A percentile compares a stretch with the other conserved stretches of the same genome.
Conservation (phyloP, 1,139 yeast species). For the Candida sp. region DNA sequence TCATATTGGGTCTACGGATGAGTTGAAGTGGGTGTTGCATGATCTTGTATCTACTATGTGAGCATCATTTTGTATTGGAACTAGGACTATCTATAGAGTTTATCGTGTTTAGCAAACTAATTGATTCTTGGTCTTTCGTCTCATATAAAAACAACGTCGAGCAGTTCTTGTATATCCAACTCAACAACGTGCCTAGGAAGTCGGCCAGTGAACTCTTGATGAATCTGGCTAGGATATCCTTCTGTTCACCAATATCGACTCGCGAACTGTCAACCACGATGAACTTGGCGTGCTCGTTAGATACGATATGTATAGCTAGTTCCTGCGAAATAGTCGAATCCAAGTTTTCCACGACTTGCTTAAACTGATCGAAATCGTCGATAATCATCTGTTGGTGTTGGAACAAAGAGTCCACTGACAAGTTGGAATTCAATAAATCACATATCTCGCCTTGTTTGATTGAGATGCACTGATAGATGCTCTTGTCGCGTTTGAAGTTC, state of each 20-base stretch:
- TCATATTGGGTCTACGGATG: conserved; percentile 68
- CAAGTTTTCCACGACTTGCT: background rate
- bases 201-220: background rate
- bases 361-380: conserved; percentile 8
- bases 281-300: conserved; percentile 3
- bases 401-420: conserved; percentile 2
- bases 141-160: conserved; percentile 8
- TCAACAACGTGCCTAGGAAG: conserved; percentile 2
- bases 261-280: conserved; percentile 10
- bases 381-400: conserved; percentile 26
- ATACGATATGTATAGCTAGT: conserved; percentile 5
- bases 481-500: conserved; percentile 1
- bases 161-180: conserved; percentile 6
- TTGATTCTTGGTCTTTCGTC: conserved; percentile 9
- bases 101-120: conserved; percentile 19
- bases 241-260: conserved; percentile 1
- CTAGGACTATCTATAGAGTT: conserved; percentile 19
- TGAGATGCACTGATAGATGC: conserved; percentile 12
- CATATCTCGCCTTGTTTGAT: background rate
- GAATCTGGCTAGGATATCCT: conserved; percentile 3
- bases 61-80: conserved; percentile 6
- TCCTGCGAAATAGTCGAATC: background rate
- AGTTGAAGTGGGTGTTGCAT: conserved; percentile 71
- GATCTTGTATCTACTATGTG: conserved; percentile 50
- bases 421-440: conserved; percentile 13